phyloP scores from a whole-genome alignment of 352 stramenopile genomes.

The Phytophthora idaei region DNA sequence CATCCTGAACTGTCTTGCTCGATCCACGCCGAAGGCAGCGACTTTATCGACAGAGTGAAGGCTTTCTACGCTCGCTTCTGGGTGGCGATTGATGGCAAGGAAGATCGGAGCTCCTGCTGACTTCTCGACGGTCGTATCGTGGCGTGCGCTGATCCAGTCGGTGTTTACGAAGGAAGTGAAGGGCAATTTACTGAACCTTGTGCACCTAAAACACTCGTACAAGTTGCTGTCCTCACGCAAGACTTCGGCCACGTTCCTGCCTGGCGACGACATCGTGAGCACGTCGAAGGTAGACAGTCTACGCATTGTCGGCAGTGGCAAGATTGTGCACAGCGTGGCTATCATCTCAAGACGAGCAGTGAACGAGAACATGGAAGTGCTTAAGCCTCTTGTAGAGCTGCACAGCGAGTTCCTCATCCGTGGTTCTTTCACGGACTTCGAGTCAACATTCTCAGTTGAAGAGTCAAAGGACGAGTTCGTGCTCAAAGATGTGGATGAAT shows the following conservation, averaged over 20 bases:
- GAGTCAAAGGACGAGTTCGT: conserved; percentile 51
- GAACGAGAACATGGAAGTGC: conserved; percentile 54
- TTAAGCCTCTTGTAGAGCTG: conserved; percentile 76
- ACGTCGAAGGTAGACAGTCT: conserved; percentile 72
- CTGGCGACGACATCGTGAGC: conserved; percentile 77
- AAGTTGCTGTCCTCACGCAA: conserved; percentile 61
- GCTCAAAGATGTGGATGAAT: conserved; percentile 53
- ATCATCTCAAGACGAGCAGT: conserved; percentile 64
- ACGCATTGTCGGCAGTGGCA: conserved; percentile 78
- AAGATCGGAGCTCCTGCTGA: conserved; percentile 60
- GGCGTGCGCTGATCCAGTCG: conserved; percentile 83
- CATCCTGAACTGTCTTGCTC: conserved; percentile 49
- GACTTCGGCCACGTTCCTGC: conserved; percentile 47
- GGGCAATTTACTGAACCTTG: conserved; percentile 81
- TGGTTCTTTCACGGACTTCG: conserved; percentile 76
- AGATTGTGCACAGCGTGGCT: conserved; percentile 76
- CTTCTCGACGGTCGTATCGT: conserved; percentile 82
- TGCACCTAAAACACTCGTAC: conserved; percentile 88
- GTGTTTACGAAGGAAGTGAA: conserved; percentile 85
- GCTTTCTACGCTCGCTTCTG: conserved; percentile 82
- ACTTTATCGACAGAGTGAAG: conserved; percentile 68
- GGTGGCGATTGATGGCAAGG: conserved; percentile 62
- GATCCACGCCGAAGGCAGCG: conserved; percentile 52
- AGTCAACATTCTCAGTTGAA: conserved; percentile 72
- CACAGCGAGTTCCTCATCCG: conserved; percentile 88